Base-by-base conservation (phyloP, 106 monocot genomes). In the Hemerocallis citrina region DNA sequence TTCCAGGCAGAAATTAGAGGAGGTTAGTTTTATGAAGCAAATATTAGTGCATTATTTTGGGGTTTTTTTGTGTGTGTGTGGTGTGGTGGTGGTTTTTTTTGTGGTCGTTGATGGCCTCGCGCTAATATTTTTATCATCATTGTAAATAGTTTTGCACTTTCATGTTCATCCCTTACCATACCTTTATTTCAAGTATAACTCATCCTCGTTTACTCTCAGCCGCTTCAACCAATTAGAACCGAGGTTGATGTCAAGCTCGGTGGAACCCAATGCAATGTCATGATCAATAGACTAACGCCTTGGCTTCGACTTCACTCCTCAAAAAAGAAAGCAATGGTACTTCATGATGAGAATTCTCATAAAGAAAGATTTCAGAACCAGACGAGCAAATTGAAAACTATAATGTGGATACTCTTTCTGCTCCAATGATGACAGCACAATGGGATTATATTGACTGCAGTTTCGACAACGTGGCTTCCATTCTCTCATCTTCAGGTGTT, bases 191-290 rank as follows among this genome's bases (percentile, higher is more conserved):
- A n/a, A n/a, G n/a, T n/a, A n/a, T n/a, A n/a, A n/a, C n/a, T n/a
- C n/a, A n/a, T n/a, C n/a, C n/a, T n/a, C n/a, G n/a, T 70, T 36
- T 77, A 9, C 41, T 84, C 41, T 65, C 88, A 92, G 88, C 69
- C 67, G 27, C 50, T 56, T 69, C 62, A 50, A 33, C 88, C 88
- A 55, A 63, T 92, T 65, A 79, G 81, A 64, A 69, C 82, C 59
- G 98, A 98, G 74, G 72, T 88, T 49, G 88, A 92, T 71, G 68
- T 92, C 36, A 98, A 88, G 75, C 88, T 98, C 71, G 92, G 88
- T 58, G 88, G 98, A 21, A 82, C 75, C 24, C 84, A 80, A 52
- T 98, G 85, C 63, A 88, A 88, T 37, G 29, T 98, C 40, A 69
- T 98, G 64, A 12, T 79, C 48, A 79, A 60, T 66, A 85, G 84